These are phyloP conservation scores for Daldinia grandis DNA, from an alignment of 495 filamentous ascomycete genomes.

Conservation along the genomic window DNA sequence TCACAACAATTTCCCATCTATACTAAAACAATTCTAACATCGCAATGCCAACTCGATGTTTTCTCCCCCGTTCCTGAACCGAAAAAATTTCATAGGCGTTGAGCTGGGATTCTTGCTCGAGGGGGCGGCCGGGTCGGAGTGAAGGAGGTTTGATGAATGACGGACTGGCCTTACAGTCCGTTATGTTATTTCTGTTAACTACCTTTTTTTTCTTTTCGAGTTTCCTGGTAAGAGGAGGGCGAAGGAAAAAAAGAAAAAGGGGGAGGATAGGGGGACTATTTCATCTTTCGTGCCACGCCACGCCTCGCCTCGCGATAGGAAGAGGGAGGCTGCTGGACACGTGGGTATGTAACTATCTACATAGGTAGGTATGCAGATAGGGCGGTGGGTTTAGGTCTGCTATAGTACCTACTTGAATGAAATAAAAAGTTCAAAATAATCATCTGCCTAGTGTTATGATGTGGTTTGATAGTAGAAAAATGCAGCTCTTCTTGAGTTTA, in stretches of 20 bases:
- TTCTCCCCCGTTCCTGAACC: neutral
- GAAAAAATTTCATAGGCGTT: constrained; percentile 11
- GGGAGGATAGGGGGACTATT: neutral
- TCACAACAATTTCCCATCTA: neutral
- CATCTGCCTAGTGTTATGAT: neutral
- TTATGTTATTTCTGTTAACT: neutral
- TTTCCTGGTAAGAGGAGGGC: neutral
- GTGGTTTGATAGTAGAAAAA: neutral
- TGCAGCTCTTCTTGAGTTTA: neutral
- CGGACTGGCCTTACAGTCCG: neutral
- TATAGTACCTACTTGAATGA: constrained; percentile 2
- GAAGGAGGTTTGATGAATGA: constrained; percentile 1
- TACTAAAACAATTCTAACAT: neutral
- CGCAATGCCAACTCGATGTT: neutral
- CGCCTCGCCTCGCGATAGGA: neutral
- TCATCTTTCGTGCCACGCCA: neutral
- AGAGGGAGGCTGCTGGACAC: neutral
- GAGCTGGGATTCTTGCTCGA: constrained; percentile 10
- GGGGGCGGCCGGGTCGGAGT: neutral
- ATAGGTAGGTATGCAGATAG: neutral
- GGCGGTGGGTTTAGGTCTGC: constrained; percentile 1
- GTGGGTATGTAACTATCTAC: neutral
- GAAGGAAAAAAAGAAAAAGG: neutral
- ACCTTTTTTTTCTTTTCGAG: neutral
- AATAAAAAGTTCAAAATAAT: neutral